Evolutionary conservation across 495 filamentous ascomycete genomes (phyloP).

Genomic region (Hamigera avellanea): DNA sequence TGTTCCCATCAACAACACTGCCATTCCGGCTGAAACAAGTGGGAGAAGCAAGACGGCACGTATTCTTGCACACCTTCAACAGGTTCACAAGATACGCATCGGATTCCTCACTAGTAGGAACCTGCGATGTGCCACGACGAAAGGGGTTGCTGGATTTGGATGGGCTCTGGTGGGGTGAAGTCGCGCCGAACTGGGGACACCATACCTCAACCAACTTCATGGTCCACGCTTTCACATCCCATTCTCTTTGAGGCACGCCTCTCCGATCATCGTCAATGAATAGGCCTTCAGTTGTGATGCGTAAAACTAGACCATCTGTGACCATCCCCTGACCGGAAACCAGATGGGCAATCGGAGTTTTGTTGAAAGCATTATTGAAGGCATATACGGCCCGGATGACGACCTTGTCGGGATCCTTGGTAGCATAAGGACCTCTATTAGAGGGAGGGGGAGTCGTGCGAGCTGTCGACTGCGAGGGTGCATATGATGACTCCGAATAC

Average conservation of each 20-base stretch:
- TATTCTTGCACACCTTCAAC: slow-evolving; percentile 49
- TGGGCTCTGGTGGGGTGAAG: slow-evolving; percentile 13
- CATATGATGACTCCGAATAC: slow-evolving; percentile 76
- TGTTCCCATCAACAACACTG: slow-evolving; percentile 5
- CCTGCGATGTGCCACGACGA: slow-evolving; percentile 25
- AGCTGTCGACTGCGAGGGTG: slow-evolving; percentile 69
- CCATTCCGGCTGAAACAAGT: slow-evolving; percentile 16
- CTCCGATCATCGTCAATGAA: slow-evolving; percentile 95
- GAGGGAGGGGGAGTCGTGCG: slow-evolving; percentile 77
- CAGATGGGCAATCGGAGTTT: slow-evolving; percentile 70
- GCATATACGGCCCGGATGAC: slow-evolving; percentile 83
- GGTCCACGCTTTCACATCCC: slow-evolving; percentile 98
- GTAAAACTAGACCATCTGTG: slow-evolving; percentile 76
- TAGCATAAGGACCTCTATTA: slow-evolving; percentile 62
- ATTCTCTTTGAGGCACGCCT: slow-evolving; percentile 79
- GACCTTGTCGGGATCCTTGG: slow-evolving; percentile 88
- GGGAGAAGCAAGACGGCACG: slow-evolving; percentile 38
- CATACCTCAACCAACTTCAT: slow-evolving; percentile 87
- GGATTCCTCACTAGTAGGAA: slow-evolving; percentile 50
- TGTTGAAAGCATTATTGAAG: slow-evolving; percentile 75
- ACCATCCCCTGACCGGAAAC: slow-evolving; percentile 63
- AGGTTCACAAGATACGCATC: slow-evolving; percentile 47
- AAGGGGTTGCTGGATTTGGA: slow-evolving; percentile 13
- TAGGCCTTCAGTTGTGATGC: slow-evolving; percentile 78
- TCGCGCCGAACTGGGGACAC: slow-evolving; percentile 44